Base-by-base conservation (phyloP, 1,139 yeast genomes). In the Yamadazyma membranifaciens region DNA sequence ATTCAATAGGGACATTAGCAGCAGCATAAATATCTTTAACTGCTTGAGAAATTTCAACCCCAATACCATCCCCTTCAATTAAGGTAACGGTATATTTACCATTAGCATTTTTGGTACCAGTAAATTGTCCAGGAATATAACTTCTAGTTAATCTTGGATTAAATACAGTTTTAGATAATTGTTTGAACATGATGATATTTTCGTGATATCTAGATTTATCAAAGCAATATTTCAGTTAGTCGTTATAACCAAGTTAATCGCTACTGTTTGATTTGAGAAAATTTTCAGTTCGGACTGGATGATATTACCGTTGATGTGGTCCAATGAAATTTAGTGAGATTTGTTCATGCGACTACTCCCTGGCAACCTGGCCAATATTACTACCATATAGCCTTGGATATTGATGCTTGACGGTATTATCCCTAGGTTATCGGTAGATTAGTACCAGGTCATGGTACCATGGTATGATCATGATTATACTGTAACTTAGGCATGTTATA, bases 41-140 rank as follows among this genome's bases (percentile, higher is more conserved):
- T 40, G 97, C 87, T 62, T 86, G 80, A 50, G 98, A 87, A 63
- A 92, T 92, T 71, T 92, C 98, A 42, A 84, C 80, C 55, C 98
- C 98, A 56, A 92, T 91, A 75, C 98, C 98, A 63, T 92, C 98
- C 69, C 98, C 98, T 72, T 91, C 97, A 59, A 92, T 92, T 73
- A 92, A 76, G 42, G 98, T 91, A 50, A 92, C 98, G 45, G 89
- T 81, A 73, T 83, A 92, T 61, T 87, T 83, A 51, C 92, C 92
- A 52, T 72, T 69, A 48, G 75, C 60, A 39, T 65, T 65, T 56
- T 64, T 70, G 44, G 56, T 43, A 42, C 78, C 78, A 49, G 77
- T 71, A 59, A 73, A 73, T 55, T 71, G 76, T 47, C 78, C 78
- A 43, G 78, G 72, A 52, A 72, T 65, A 55, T 67, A 70, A 48